A percentile compares a stretch with the other conserved stretches of the same genome.
These are phyloP conservation scores for Trichoderma koningii DNA, from an alignment of 2,329 filamentous ascomycete species.

Conservation along the genomic window DNA sequence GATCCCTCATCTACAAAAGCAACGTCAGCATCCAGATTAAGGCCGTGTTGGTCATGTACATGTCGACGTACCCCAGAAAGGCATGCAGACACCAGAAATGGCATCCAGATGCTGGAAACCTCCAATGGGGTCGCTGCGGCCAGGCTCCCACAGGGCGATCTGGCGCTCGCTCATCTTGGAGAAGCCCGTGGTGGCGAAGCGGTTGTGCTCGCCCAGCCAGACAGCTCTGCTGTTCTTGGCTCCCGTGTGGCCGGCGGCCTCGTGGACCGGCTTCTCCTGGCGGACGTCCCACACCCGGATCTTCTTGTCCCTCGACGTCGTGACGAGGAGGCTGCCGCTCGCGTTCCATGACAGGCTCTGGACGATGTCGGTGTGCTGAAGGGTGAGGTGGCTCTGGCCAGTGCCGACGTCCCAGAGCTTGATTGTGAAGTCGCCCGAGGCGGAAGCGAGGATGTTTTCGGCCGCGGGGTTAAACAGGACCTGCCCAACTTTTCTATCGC, in stretches of 20 bases:
- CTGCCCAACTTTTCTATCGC: conserved; percentile 85
- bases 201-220: conserved; percentile 96
- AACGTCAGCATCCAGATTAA: conserved; percentile 32
- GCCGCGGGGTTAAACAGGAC: conserved; percentile 97
- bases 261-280: conserved; percentile 84
- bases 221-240: conserved; percentile 97
- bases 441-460: conserved; percentile 91
- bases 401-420: conserved; percentile 94
- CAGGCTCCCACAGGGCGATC: conserved; percentile 91
- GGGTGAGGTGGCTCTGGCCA: conserved; percentile 69
- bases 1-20: conserved; percentile 72
- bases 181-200: conserved; percentile 94
- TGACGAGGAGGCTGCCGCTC: conserved; percentile 80
- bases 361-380: conserved; percentile 89
- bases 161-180: conserved; percentile 98
- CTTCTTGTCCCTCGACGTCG: conserved; percentile 97
- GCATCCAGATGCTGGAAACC: conserved; percentile 90
- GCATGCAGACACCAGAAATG: conserved; percentile 97
- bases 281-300: conserved; percentile 96
- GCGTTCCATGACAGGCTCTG: conserved; percentile 97
- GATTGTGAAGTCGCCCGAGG: conserved; percentile 91
- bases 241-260: conserved; percentile 81
- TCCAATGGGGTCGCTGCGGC: conserved; percentile 80
- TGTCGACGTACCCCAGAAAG: conserved; percentile 79
- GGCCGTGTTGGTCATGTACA: neutral